Percentiles rank a stretch among this genome's conserved stretches.
phyloP scores from a whole-genome alignment of 2,329 filamentous ascomycete species.

The Emmonsiellopsis sp. region DNA sequence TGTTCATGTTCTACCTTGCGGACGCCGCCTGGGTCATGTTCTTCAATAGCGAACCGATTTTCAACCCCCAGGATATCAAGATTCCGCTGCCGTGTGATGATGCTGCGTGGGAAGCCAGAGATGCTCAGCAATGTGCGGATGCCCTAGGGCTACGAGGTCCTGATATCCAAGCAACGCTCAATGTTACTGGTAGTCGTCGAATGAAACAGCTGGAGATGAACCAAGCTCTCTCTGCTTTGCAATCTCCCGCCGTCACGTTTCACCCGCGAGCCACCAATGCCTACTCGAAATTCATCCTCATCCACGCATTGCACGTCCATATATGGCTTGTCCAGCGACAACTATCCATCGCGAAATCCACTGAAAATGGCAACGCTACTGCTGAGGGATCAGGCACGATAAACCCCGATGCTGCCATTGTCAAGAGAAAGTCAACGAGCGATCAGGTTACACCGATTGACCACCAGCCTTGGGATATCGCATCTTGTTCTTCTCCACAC shows the following conservation, averaged over 20 bases:
- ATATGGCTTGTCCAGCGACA: slow-evolving; percentile 47
- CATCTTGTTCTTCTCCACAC: slow-evolving; percentile 33
- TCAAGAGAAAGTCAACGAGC: slow-evolving; percentile 38
- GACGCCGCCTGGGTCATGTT: slow-evolving; percentile 60
- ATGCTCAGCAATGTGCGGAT: slow-evolving; percentile 50
- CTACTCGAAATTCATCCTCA: slow-evolving; percentile 64
- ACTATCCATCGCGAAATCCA: slow-evolving; percentile 17
- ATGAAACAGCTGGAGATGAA: slow-evolving; percentile 57
- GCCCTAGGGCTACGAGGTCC: slow-evolving; percentile 55
- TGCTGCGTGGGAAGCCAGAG: slow-evolving; percentile 61
- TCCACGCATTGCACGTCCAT: slow-evolving; percentile 58
- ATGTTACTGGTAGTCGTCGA: slow-evolving; percentile 53
- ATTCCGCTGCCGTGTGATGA: slow-evolving; percentile 65
- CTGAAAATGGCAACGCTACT: slow-evolving; percentile 11
- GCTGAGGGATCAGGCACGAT: background rate
- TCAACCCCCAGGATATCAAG: slow-evolving; percentile 55
- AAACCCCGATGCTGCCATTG: slow-evolving; percentile 28
- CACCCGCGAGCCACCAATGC: slow-evolving; percentile 59
- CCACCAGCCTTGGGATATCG: slow-evolving; percentile 4
- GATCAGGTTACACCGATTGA: slow-evolving; percentile 35
- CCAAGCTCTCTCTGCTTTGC: slow-evolving; percentile 51
- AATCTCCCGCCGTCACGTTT: slow-evolving; percentile 50
- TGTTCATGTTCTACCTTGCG: slow-evolving; percentile 56
- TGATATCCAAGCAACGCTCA: slow-evolving; percentile 43
- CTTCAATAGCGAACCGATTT: slow-evolving; percentile 57